Base-by-base conservation (phyloP, 495 filamentous ascomycete genomes). In the Penicillium canescens region DNA sequence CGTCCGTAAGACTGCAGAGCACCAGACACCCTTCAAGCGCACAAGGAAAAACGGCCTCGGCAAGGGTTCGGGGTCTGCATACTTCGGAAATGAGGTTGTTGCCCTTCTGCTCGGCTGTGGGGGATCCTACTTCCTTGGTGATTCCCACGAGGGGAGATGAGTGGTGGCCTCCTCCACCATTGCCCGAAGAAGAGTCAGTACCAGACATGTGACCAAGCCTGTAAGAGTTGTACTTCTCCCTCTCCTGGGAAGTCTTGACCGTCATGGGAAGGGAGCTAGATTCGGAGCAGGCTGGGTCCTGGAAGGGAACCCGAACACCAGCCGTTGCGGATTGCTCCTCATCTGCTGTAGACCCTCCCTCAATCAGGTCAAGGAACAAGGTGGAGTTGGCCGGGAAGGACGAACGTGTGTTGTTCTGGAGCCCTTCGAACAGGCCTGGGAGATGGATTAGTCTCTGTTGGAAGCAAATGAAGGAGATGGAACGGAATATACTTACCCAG, bases 1-100 rank as follows among this genome's bases (percentile, higher is more conserved):
- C 50, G 44, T 82, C 75, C 62, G 68, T 69, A 23, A 77, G 73
- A 45, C 81, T 78, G 67, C 85, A 86, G 70, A 77, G 78, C 47
- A 70, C 73, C 1, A 58, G 23, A 52, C 77, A 80, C 23, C 42
- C 55, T 3, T 18, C 24, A 39, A 46, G 56, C 6, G 60, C 55
- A 42, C 77, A 80, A 9, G 38, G 26, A 18, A 73, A 64, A 0
- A 45, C 47, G 24, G 59, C 45, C 45, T 44, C 61, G 37, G 20
- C 44, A 14, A 6, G 36, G 16, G 3, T 48, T 38, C 40, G 5
- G 18, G 7, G 12, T 21, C 49, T 10, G 5, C 8, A 5, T 8
- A 31, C 6, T 7, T 10, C 28, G 9, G 28, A 31, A 10, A 31
- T 10, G 28, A 31, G 8, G 49, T 14, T 11, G 26, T 23, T 20